Percentiles rank a stretch among this genome's conserved stretches.
Evolutionary conservation across 2,329 filamentous ascomycete species (phyloP).

Genomic region (Herpotrichia juniperi): DNA sequence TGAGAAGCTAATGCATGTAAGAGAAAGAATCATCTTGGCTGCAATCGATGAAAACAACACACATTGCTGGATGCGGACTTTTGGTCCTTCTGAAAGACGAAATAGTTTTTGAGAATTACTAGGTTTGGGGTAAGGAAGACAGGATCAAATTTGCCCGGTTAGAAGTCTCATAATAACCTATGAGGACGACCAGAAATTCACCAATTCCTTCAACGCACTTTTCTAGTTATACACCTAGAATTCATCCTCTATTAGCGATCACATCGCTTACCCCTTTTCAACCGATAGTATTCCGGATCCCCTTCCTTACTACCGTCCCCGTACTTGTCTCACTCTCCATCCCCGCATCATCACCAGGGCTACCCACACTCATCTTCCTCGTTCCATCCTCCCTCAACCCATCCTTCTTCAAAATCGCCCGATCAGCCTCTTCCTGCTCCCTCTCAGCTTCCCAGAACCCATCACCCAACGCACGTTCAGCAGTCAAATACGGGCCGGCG

Average conservation of each 20-base stretch:
- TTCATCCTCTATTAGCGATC: too few relatives aligned
- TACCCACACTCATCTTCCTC: neutral
- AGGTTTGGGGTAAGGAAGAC: too few relatives aligned
- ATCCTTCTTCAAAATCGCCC: neutral
- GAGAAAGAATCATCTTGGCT: too few relatives aligned
- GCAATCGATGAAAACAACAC: neutral
- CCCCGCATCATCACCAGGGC: too few relatives aligned
- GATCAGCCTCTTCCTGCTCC: conserved; percentile 10
- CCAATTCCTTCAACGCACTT: too few relatives aligned
- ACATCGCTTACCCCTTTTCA: neutral
- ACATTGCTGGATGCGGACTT: too few relatives aligned
- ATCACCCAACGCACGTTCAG: conserved; percentile 8
- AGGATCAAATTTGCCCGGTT: too few relatives aligned
- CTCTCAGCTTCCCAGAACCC: conserved; percentile 14
- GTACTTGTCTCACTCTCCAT: neutral
- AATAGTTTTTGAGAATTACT: too few relatives aligned
- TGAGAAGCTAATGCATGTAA: too few relatives aligned
- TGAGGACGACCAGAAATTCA: too few relatives aligned
- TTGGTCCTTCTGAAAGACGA: too few relatives aligned
- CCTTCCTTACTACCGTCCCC: neutral
- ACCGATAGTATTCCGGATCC: neutral
- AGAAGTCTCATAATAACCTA: too few relatives aligned
- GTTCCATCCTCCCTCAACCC: neutral
- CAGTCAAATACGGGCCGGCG: conserved; percentile 9
- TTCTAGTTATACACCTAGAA: neutral